A percentile compares a stretch with the other conserved stretches of the same genome.
These are phyloP conservation scores for Colletotrichum coccodes DNA, from an alignment of 2,329 filamentous ascomycete genomes.

Conservation along the genomic window DNA sequence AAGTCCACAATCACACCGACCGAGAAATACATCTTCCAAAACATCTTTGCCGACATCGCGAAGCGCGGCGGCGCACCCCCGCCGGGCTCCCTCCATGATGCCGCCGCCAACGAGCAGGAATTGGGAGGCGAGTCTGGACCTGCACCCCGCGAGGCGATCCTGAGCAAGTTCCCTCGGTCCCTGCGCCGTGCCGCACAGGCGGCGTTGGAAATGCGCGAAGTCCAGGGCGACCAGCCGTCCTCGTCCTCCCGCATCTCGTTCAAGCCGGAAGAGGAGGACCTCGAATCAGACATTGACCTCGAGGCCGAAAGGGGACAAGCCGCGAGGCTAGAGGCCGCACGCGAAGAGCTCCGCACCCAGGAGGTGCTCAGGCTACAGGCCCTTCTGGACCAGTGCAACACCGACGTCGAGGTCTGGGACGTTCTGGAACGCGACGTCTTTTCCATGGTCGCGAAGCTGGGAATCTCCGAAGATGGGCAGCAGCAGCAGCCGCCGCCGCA, in stretches of 20 bases:
- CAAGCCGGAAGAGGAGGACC: constrained; percentile 11
- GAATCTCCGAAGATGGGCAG: constrained; percentile 51
- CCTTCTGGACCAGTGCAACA: constrained; percentile 63
- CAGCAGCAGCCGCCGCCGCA: not conserved
- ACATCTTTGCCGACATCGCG: constrained; percentile 61
- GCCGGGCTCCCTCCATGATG: constrained; percentile 15
- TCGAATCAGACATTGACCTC: not conserved
- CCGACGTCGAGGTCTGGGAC: constrained; percentile 74
- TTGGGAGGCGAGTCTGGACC: constrained; percentile 43
- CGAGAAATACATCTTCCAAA: constrained; percentile 68
- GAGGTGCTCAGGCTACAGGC: constrained; percentile 64
- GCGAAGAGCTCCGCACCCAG: constrained; percentile 39
- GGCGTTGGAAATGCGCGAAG: constrained; percentile 50
- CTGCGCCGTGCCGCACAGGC: constrained; percentile 51
- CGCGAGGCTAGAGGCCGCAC: constrained; percentile 51
- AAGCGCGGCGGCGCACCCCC: constrained; percentile 39
- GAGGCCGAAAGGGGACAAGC: constrained; percentile 37
- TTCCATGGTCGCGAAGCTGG: constrained; percentile 64
- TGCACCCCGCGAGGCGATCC: constrained; percentile 46
- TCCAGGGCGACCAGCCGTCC: constrained; percentile 4
- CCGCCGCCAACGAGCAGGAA: constrained; percentile 34
- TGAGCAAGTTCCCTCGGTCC: constrained; percentile 50
- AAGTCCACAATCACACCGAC: constrained; percentile 66
- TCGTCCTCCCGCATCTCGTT: not conserved
- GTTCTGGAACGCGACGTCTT: constrained; percentile 76